phyloP scores from a whole-genome alignment of 495 filamentous ascomycete genomes.

The Talaromyces stipitatus region DNA sequence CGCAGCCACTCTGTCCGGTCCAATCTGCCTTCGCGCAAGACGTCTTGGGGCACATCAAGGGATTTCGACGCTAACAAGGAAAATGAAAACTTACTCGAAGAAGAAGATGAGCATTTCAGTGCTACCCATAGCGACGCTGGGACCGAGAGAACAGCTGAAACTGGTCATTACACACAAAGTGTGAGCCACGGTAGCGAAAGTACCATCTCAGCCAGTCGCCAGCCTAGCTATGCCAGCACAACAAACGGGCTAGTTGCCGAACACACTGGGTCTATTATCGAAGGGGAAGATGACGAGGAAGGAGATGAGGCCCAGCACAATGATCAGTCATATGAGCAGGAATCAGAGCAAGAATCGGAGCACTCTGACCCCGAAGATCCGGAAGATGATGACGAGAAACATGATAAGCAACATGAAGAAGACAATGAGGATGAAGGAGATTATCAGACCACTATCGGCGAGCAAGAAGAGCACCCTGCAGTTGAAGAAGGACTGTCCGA shows the following conservation, averaged over 20 bases:
- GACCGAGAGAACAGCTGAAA: constrained; percentile 48
- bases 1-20: constrained; percentile 68
- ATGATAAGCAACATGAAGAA: background rate
- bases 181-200: constrained; percentile 42
- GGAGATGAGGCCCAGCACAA: background rate
- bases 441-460: constrained; percentile 6
- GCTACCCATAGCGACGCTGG: constrained; percentile 41
- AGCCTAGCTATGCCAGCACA: constrained; percentile 44
- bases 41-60: constrained; percentile 57
- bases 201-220: constrained; percentile 38
- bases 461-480: constrained; percentile 1
- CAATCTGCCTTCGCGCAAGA: constrained; percentile 56
- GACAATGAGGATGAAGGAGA: background rate
- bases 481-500: background rate
- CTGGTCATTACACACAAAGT: constrained; percentile 40
- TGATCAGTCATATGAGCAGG: background rate
- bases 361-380: background rate
- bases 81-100: constrained; percentile 47
- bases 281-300: constrained; percentile 5
- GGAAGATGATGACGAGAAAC: constrained; percentile 7
- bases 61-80: constrained; percentile 49
- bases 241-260: constrained; percentile 24
- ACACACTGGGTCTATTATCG: background rate
- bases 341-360: background rate
- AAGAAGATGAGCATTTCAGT: constrained; percentile 42